Percentiles rank a stretch among this genome's conserved stretches.
Conservation (phyloP, 768 basidiomycete genomes). For the Boletus pseudopeckii region DNA sequence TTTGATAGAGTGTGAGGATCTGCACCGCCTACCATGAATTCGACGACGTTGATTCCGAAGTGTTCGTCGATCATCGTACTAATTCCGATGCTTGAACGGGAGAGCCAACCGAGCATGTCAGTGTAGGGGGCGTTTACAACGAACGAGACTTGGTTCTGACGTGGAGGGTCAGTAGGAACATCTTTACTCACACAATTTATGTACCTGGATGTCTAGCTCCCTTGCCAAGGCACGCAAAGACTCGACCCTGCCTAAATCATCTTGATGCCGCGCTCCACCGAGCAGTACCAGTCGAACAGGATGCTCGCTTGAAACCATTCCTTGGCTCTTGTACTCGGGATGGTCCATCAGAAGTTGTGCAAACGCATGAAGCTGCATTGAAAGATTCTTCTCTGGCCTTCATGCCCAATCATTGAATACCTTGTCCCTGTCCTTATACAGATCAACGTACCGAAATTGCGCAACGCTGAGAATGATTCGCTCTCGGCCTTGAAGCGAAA, state of each 20-base stretch:
- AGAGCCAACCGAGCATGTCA: conserved; percentile 66
- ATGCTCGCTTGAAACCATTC: conserved; percentile 15
- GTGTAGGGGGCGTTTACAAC: conserved; percentile 80
- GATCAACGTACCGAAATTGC: conserved; percentile 73
- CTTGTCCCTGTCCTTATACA: background rate
- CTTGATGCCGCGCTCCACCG: conserved; percentile 80
- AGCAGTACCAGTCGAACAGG: conserved; percentile 66
- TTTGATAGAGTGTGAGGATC: background rate
- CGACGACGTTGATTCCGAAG: conserved; percentile 97
- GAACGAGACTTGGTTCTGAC: conserved; percentile 69
- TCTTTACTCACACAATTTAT: conserved; percentile 12
- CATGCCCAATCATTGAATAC: background rate
- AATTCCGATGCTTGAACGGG: conserved; percentile 75
- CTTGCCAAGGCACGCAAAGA: conserved; percentile 54
- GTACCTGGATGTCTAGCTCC: conserved; percentile 63
- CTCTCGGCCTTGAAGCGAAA: conserved; percentile 51
- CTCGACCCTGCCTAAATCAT: conserved; percentile 68
- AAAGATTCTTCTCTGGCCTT: conserved; percentile 94
- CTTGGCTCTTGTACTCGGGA: conserved; percentile 48
- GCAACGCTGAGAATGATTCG: conserved; percentile 81
- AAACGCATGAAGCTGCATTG: conserved; percentile 73
- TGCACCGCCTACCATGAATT: conserved; percentile 76
- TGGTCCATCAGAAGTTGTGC: conserved; percentile 51
- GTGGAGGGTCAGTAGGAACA: conserved; percentile 1
- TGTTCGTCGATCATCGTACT: conserved; percentile 99